Evolutionary conservation across 495 filamentous ascomycete genomes (phyloP), one percentile per base, ranked within the genome.

Genomic region (Arthonia radiata): DNA sequence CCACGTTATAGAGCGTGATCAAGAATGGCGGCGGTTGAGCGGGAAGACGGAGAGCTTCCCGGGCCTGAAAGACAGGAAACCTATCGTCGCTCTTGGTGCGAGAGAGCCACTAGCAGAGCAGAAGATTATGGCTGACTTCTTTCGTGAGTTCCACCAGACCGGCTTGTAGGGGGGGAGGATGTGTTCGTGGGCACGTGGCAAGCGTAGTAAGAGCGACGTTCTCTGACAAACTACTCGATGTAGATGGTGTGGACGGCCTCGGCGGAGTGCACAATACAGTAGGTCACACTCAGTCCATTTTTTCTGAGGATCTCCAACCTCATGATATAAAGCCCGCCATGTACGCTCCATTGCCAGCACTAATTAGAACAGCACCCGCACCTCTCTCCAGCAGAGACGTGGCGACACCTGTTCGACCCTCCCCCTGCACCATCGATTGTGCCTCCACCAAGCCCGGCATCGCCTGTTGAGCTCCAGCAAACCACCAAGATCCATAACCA

Each of bases 221-320:
- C n/a, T n/a, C n/a, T n/a, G n/a, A n/a, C n/a, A n/a, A n/a, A n/a
- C n/a, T n/a, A n/a, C n/a, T n/a, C n/a, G n/a, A n/a, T 17, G 23
- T 12, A 93, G 82, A 97, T 50, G 86, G 86, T 17, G 56, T 54
- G 1, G 86, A 99, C 42, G 86, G 86, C 2, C 59, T 99, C 4
- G 82, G 79, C 14, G 77, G 75, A n/a, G 78, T 94, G 18, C 81
- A 93, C 41, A 57, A 59, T 8, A 68, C 52, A 33, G 81, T 86
- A 63, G 32, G 58, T 52, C 17, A 13, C 18, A 12, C 24, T 29
- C 13, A n/a, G n/a, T n/a, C n/a, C n/a, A n/a, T n/a, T n/a, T n/a
- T n/a, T n/a, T n/a, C n/a, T n/a, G n/a, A n/a, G n/a, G n/a, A n/a
- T n/a, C n/a, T n/a, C 13, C 17, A 15, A 32, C 41, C 27, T 23